These are phyloP conservation scores for Epichloe scottii DNA, from an alignment of 2,329 filamentous ascomycete species.

Conservation along the genomic window DNA sequence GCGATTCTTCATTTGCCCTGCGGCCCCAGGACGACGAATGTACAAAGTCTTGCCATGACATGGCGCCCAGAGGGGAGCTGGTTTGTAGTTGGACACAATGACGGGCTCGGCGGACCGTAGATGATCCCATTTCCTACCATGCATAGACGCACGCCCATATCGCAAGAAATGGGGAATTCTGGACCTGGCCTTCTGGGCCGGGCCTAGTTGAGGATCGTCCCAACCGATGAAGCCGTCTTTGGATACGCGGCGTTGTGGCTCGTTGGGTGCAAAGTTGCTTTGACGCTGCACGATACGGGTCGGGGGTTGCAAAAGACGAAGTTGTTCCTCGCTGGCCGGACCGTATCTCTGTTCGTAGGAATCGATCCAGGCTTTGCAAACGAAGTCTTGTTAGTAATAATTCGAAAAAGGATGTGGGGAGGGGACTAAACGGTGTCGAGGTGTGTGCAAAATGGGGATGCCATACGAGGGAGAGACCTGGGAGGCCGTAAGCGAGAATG, in stretches of 20 bases:
- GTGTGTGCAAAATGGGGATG: neutral
- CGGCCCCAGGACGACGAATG: constrained; percentile 40
- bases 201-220: constrained; percentile 24
- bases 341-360: constrained; percentile 33
- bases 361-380: constrained; percentile 35
- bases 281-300: constrained; percentile 25
- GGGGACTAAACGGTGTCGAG: neutral
- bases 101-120: constrained; percentile 45
- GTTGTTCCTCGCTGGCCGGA: constrained; percentile 24
- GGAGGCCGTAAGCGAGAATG: constrained; percentile 14
- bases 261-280: constrained; percentile 29
- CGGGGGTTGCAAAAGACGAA: constrained; percentile 26
- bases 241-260: constrained; percentile 30
- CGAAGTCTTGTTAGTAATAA: constrained; percentile 25
- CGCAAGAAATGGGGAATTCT: constrained; percentile 34
- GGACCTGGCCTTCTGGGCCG: constrained; percentile 20
- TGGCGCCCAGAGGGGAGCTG: constrained; percentile 27
- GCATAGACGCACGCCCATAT: constrained; percentile 31
- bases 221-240: constrained; percentile 34
- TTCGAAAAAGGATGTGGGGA: neutral
- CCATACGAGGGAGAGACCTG: constrained; percentile 19
- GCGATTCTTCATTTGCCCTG: constrained; percentile 32
- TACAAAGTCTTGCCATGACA: constrained; percentile 41
- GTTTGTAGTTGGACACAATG: constrained; percentile 38
- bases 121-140: constrained; percentile 47